phyloP scores from a whole-genome alignment of 805 yeast species.

The Barnettozyma californica region DNA sequence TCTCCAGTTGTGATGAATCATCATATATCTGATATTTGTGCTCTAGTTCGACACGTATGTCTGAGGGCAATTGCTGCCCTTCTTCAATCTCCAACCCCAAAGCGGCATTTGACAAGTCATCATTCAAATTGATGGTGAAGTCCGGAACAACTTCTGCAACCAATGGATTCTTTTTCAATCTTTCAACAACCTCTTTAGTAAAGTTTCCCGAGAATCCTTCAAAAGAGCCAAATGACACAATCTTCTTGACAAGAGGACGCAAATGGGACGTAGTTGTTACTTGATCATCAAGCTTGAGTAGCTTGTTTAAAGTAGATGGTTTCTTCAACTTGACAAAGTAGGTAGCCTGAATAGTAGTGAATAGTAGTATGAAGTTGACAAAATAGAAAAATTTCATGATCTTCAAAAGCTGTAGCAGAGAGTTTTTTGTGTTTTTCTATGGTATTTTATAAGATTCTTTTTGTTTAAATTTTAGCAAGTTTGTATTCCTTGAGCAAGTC shows the following conservation, averaged over 20 bases:
- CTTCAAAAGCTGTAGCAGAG: neutral
- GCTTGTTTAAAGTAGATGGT: constrained; percentile 18
- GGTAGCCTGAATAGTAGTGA: constrained; percentile 8
- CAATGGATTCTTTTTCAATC: constrained; percentile 51
- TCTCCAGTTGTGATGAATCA: constrained; percentile 10
- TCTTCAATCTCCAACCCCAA: constrained; percentile 7
- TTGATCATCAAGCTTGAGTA: constrained; percentile 19
- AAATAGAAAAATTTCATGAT: neutral
- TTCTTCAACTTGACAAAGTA: constrained; percentile 24
- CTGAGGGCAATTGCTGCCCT: constrained; percentile 1
- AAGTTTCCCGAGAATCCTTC: constrained; percentile 66
- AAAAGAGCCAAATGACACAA: constrained; percentile 64
- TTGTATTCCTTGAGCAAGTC: too few relatives aligned
- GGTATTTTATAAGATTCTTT: neutral
- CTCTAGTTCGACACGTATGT: neutral
- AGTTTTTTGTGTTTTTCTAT: neutral
- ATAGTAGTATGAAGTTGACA: neutral
- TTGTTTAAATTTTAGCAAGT: neutral
- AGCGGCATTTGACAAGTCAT: constrained; percentile 19
- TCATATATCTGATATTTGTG: neutral
- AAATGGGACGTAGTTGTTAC: constrained; percentile 35
- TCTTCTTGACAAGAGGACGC: constrained; percentile 40
- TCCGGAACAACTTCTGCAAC: constrained; percentile 71
- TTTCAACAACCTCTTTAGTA: constrained; percentile 39
- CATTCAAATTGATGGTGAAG: constrained; percentile 51